Evolutionary conservation across 768 basidiomycete genomes (phyloP), one percentile per base, ranked within the genome.

Genomic region (Phallus indusiatus): DNA sequence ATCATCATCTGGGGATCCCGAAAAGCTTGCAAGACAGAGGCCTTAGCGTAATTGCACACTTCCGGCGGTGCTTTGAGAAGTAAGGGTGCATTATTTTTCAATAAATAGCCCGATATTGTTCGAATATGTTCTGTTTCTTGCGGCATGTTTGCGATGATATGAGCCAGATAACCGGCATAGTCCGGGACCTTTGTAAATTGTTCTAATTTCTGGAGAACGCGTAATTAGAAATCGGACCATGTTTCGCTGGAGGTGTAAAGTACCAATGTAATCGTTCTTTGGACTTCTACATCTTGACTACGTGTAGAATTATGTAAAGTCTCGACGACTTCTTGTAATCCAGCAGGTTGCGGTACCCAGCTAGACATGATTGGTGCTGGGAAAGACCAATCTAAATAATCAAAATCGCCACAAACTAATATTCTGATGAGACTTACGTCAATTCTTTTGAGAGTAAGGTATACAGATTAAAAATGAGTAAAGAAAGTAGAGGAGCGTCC

Each of bases 101-200:
- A 83, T 21, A 97, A 78, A 67, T 97, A 90, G 47, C 95, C 95
- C 22, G 95, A 94, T 75, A 97, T 94, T 60, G 91, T 90, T 55
- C 95, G 84, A 70, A 95, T 92, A 53, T 89, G 87, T 69, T 92
- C 93, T 68, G 94, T 88, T 74, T 97, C 93, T 61, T 82, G 78
- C 1, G 85, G 78, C 76, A 90, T 74, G 49, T 79, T 78, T 60
- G 87, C 84, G 63, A 98, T 83, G 75, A 97, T 94, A 71, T 94
- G 90, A 20, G 89, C 89, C 63, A 99, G 85, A 80, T 99, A 98
- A 59, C 88, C 94, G 61, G 93, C 86, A 71, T 96, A 98, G 72
- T 96, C 93, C 50, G 94, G 90, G 63, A 86, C 85, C 67, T 85
- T 84, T 68, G 90, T 86, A 72, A 90, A 93, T 62, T 76, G 80